Base-by-base conservation (phyloP, 2,329 filamentous ascomycete genomes). In the Aspergillus phoenicis region DNA sequence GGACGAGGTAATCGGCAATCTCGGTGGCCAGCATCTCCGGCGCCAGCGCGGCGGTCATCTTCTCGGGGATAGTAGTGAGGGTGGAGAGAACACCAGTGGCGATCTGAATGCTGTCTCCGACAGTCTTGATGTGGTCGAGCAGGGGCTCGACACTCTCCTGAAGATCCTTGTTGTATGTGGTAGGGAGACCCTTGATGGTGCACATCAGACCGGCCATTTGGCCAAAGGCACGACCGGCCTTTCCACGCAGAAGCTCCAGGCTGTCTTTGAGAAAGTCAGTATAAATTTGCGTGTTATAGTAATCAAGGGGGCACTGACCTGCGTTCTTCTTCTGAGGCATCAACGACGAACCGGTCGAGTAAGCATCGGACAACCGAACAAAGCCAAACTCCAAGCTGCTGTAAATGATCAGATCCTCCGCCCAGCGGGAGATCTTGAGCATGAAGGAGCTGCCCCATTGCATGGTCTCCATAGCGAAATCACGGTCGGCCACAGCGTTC, bases 101-200 rank as follows among this genome's bases (percentile, higher is more conserved):
- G 68, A 96, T 96, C 75, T 89, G 87, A 58, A 96, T 84, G 71
- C 89, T 92, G 81, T 96, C 90, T 59, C 84, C 85, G 63, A 95
- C 84, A 5, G 91, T 94, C 83, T 93, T 91, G 77, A 93, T 85
- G 74, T 89, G 86, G 76, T 96, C 91, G 52, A 96, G 85, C 79
- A 96, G 87, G n/a, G 90, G 89, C 82, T 96, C 90, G 63, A 91
- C 88, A 61, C 87, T 89, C 79, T 96, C 92, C 78, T 97, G 91
- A n/a, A 96, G 78, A 75, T 96, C 91, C 79, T 96, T 96, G 82
- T 96, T 94, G 82, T 96, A 96, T 3, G 90, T 92, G 47, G 85
- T 90, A 2, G 91, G 90, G 28, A 95, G 85, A 59, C 89, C 89
- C 77, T 90, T 89, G 76, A 88, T 77, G 39, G 87, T 91, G 80